Conservation (phyloP, 2,329 filamentous ascomycete species). For the Apiospora phragmitis region DNA sequence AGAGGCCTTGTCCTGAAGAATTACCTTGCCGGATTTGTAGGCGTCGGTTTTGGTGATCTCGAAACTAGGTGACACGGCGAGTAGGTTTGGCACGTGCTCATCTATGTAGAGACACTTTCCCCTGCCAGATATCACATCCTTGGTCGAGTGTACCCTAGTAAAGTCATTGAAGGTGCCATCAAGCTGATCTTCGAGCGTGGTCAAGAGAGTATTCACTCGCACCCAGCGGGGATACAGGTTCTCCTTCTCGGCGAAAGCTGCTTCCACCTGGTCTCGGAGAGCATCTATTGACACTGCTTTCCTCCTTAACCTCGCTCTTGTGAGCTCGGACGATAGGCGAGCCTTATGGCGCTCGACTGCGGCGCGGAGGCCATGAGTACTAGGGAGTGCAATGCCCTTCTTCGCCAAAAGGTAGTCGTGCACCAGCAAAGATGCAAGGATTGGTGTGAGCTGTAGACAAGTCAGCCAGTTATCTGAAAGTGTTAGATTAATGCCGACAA, state of each 20-base stretch:
- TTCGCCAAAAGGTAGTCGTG: constrained; percentile 87
- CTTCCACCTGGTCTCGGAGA: constrained; percentile 60
- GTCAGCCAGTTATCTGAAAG: neutral
- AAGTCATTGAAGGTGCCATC: constrained; percentile 71
- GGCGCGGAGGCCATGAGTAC: constrained; percentile 74
- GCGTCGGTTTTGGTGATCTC: constrained; percentile 74
- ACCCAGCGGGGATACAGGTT: constrained; percentile 83
- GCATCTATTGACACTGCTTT: constrained; percentile 68
- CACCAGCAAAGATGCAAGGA: constrained; percentile 76
- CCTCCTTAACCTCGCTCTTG: constrained; percentile 71
- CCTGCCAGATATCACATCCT: constrained; percentile 49
- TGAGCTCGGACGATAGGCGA: constrained; percentile 79
- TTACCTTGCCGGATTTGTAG: constrained; percentile 76
- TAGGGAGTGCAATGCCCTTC: constrained; percentile 77
- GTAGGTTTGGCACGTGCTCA: constrained; percentile 75
- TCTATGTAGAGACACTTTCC: constrained; percentile 69
- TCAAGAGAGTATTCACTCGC: constrained; percentile 78
- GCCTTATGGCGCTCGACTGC: constrained; percentile 80
- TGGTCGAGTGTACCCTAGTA: constrained; percentile 54
- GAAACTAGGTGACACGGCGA: constrained; percentile 72
- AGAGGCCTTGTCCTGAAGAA: constrained; percentile 94
- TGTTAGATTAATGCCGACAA: neutral
- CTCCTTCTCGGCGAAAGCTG: constrained; percentile 48
- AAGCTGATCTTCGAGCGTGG: constrained; percentile 71
- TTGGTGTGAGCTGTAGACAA: constrained; percentile 69